These are phyloP conservation scores for Aureobasidium sp. DNA, from an alignment of 2,329 filamentous ascomycete species.

Conservation along the genomic window DNA sequence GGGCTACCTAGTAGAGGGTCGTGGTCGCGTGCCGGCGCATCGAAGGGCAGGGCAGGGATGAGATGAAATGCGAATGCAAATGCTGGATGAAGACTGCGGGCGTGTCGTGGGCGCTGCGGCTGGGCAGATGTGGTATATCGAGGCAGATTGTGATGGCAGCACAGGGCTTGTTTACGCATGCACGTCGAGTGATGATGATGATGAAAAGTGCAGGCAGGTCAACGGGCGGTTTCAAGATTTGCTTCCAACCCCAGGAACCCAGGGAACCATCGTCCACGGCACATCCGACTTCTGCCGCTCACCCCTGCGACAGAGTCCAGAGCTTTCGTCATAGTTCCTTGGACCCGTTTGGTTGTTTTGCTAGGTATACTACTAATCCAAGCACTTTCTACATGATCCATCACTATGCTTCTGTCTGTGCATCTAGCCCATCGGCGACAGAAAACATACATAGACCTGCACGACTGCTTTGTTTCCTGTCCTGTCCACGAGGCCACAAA, in stretches of 20 bases:
- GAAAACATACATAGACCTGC: not conserved
- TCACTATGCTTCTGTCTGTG: not conserved
- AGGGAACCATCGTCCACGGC: not conserved
- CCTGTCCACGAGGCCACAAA: not conserved
- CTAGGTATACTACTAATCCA: not conserved
- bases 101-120: not conserved
- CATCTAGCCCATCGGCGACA: no score
- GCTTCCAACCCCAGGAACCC: no score
- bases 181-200: not conserved
- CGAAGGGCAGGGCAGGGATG: conserved; percentile 11
- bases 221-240: not conserved
- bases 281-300: not conserved
- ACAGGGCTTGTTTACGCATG: not conserved
- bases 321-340: no score
- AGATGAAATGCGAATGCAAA: not conserved
- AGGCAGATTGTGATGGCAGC: not conserved
- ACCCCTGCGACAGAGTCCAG: not conserved
- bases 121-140: not conserved
- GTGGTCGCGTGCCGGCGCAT: conserved; percentile 16
- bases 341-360: no score
- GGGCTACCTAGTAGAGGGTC: not conserved
- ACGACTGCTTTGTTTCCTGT: not conserved
- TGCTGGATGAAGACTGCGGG: no score
- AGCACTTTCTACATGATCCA: not conserved
- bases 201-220: not conserved